Evolutionary conservation across 2,329 filamentous ascomycete genomes (phyloP).

Genomic region (Thelonectria discophora): DNA sequence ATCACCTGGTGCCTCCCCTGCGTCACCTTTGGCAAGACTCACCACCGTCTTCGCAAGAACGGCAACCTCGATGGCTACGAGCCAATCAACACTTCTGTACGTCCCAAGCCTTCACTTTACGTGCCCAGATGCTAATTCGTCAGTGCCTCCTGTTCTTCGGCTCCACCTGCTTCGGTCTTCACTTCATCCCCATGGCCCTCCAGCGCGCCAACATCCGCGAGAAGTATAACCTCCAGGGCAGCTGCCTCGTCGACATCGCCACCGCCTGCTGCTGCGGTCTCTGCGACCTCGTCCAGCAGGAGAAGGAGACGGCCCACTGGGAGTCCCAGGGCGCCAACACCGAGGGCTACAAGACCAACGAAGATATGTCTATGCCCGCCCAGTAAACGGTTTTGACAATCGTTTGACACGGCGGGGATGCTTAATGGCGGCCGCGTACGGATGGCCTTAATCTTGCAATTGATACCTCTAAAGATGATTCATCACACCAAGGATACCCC

Average conservation of each 20-base stretch:
- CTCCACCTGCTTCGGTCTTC: constrained; percentile 50
- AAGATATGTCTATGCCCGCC: constrained; percentile 34
- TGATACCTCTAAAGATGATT: constrained; percentile 19
- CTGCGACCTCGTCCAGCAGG: constrained; percentile 57
- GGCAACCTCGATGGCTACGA: constrained; percentile 54
- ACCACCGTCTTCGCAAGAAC: constrained; percentile 55
- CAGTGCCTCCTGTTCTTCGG: constrained; percentile 57
- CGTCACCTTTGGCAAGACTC: constrained; percentile 59
- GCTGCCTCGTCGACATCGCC: constrained; percentile 53
- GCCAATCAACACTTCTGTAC: constrained; percentile 57
- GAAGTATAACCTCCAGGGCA: constrained; percentile 57
- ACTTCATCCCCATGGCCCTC: constrained; percentile 55
- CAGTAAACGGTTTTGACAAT: constrained; percentile 13
- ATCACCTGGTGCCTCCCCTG: constrained; percentile 58
- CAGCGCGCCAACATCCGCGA: constrained; percentile 56
- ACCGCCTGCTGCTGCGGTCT: constrained; percentile 56
- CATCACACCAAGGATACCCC: constrained; percentile 32
- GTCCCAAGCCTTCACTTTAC: too few species aligned
- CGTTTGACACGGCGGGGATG: background rate
- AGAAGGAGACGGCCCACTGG: constrained; percentile 56
- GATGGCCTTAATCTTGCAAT: constrained; percentile 15
- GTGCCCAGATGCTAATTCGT: background rate
- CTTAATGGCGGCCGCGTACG: background rate
- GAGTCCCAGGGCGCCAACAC: constrained; percentile 37
- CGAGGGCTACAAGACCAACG: constrained; percentile 37